Evolutionary conservation across 1,139 yeast genomes (phyloP), one percentile per base, ranked within the genome.

Genomic region (Yamadazyma taylorii): DNA sequence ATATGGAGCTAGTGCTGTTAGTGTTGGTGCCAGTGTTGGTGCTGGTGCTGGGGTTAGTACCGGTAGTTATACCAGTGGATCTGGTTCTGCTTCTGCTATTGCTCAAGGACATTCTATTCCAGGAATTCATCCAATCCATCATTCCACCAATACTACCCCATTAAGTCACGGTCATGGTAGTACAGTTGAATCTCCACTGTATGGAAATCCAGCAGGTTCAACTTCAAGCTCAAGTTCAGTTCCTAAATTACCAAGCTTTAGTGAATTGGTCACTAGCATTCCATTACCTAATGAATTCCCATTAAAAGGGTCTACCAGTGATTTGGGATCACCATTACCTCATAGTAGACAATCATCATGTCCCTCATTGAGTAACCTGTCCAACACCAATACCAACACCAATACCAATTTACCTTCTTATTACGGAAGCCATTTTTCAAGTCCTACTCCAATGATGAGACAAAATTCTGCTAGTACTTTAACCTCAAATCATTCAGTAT

Each of bases 261-360:
- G 46, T 36, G 73, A 67, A 46, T 56, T 67, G 35, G 43, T 67
- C 17, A 65, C 68, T 1, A 58, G 64, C 22, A 63, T 67, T 21
- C 71, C 69, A 21, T 51, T 61, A 34, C 64, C 67, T 4, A 53
- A 47, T 12, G 66, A 61, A 35, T 55, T 57, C 39, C 52, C 52
- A 28, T 42, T 51, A 21, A 42, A 39, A 24, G 40, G 43, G 24
- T 49, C 50, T 12, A 17, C 40, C 43, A 27, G 24, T 33, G 43
- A 30, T 9, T 15, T 17, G 10, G 30, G 30, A 4, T 27, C 30
- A 6, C 30, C 30, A 9, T 15, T 27, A 12, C 15, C 14, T 6
- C 30, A 15, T 6, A 15, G 19, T 5, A 8, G 30, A 3, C 30
- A 27, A 16, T 27, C 30, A 3, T 14, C 45, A 11, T 31, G 41